Conservation (phyloP, 129 eudicot species). For the Arctium lappa region DNA sequence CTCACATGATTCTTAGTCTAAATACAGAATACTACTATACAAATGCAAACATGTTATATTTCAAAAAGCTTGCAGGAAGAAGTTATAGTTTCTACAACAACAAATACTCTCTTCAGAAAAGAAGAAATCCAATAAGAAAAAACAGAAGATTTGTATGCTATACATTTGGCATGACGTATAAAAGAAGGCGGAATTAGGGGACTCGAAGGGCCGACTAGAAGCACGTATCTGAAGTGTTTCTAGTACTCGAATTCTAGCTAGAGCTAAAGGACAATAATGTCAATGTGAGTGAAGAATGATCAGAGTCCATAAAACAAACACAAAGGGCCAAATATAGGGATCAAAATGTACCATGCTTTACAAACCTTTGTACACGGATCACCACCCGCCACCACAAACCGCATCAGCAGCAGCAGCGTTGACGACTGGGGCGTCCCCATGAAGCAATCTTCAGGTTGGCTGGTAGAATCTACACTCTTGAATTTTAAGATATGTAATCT, state of each 20-base stretch:
- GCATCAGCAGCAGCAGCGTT: too few relatives aligned
- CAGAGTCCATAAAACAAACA: constrained; percentile 6
- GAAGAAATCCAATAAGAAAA: background rate
- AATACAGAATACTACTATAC: too few relatives aligned
- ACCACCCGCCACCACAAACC: background rate
- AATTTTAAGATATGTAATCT: background rate
- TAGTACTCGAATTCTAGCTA: constrained; percentile 30
- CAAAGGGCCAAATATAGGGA: constrained; percentile 15
- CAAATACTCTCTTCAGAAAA: too few relatives aligned
- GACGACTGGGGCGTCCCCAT: background rate
- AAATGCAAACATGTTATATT: too few relatives aligned
- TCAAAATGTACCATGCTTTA: constrained; percentile 20
- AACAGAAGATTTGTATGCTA: background rate
- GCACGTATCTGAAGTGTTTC: background rate
- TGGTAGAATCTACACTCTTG: background rate
- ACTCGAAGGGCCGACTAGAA: background rate
- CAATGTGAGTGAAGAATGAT: background rate
- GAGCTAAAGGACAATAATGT: constrained; percentile 5
- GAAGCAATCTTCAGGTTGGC: background rate
- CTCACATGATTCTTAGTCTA: too few relatives aligned
- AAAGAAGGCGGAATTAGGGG: too few relatives aligned
- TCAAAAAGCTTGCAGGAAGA: too few relatives aligned
- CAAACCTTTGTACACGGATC: background rate
- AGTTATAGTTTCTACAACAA: too few relatives aligned
- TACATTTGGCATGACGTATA: constrained; percentile 3